These are phyloP conservation scores for Sugiyamaella smithiae DNA, from an alignment of 805 yeast genomes.

Conservation along the genomic window DNA sequence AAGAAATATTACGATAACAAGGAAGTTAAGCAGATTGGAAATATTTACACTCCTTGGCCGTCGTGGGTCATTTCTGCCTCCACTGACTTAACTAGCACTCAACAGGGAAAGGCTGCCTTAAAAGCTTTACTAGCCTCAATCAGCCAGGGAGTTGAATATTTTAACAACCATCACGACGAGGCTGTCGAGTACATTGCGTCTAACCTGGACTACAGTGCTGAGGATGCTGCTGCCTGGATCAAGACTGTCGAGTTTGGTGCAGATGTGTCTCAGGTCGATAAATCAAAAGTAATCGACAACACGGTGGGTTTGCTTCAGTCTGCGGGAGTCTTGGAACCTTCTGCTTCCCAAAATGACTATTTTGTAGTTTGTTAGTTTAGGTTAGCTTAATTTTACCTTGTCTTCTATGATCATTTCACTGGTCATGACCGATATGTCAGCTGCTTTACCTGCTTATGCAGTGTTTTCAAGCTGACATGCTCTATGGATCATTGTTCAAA, in stretches of 20 bases:
- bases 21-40: slow-evolving; percentile 81
- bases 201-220: slow-evolving; percentile 70
- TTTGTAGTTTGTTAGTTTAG: neutral
- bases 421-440: neutral
- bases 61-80: slow-evolving; percentile 79
- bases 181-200: slow-evolving; percentile 61
- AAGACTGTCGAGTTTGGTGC: slow-evolving; percentile 66
- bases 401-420: neutral
- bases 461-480: neutral
- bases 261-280: slow-evolving; percentile 49
- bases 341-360: slow-evolving; percentile 19
- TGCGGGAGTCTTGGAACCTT: slow-evolving; percentile 54
- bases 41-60: slow-evolving; percentile 95
- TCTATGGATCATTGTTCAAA: neutral
- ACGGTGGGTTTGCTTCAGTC: slow-evolving; percentile 56
- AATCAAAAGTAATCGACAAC: slow-evolving; percentile 45
- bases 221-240: slow-evolving; percentile 80
- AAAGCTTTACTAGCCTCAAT: slow-evolving; percentile 50
- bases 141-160: slow-evolving; percentile 66
- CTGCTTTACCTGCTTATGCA: neutral
- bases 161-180: slow-evolving; percentile 57
- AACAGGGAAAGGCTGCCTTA: slow-evolving; percentile 30
- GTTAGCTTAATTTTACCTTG: no score
- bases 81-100: slow-evolving; percentile 36
- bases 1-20: slow-evolving; percentile 76